Evolutionary conservation across 495 filamentous ascomycete species (phyloP), one percentile per base, ranked within the genome.

Genomic region (Glarea lozoyensis): DNA sequence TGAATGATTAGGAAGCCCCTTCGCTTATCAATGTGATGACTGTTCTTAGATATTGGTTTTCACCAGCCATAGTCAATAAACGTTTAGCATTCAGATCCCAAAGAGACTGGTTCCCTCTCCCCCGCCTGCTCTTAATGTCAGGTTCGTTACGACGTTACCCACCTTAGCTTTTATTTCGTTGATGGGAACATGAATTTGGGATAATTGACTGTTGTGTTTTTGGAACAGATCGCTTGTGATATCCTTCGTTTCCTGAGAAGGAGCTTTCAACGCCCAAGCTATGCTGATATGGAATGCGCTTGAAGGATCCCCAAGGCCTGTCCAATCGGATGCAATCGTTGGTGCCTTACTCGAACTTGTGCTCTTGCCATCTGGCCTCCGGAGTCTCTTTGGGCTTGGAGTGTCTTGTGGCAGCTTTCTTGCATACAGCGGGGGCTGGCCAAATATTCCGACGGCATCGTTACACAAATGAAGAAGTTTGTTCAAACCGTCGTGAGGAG

Each of bases 221-320:
- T 25, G 34, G 18, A 65, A 60, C 0, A 61, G 47, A 1, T 40
- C 46, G 10, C 59, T 53, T 4, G 60, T 72, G 10, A 52, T 41
- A 27, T 37, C 30, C 39, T 40, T 24, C 15, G 73, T 45, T 31
- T 65, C 61, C n/a, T 49, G 54, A 23, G 63, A 67, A 2, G 63
- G 63, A 31, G 50, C 48, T 17, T 73, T 61, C 51, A 86, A 64
- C 31, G 67, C 74, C 87, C 88, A 94, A 0, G 82, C 88, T 31
- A 94, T 68, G 22, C 83, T 88, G 33, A 94, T 65, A 61, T 94
- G 88, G 49, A 94, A 94, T 12, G 67, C 77, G 35, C 65, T 48
- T 9, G 70, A 67, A 32, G 55, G 64, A 43, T 75, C 66, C 9
- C 49, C 48, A 15, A 48, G 42, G 27, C 31, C 36, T 7, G 37